Percentiles rank a stretch among this genome's conserved stretches.
Evolutionary conservation across 2,329 filamentous ascomycete species (phyloP).

Genomic region (Lasiodiplodia sp.): DNA sequence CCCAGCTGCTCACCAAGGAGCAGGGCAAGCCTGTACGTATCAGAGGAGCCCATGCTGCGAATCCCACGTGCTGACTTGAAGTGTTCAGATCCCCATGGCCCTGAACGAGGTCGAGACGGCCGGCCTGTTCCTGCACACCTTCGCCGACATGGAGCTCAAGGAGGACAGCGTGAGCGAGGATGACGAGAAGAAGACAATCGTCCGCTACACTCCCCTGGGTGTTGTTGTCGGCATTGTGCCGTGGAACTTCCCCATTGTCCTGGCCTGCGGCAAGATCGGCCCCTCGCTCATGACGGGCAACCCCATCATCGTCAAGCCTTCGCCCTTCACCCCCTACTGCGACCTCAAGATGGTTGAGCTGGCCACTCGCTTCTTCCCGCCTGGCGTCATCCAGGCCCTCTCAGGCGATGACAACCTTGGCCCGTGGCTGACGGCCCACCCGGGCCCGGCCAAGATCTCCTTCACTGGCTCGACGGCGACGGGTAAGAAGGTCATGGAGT

Average conservation of each 20-base stretch:
- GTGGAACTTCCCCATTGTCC: slow-evolving; percentile 61
- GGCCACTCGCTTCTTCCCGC: slow-evolving; percentile 58
- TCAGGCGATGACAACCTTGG: slow-evolving; percentile 67
- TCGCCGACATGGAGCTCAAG: slow-evolving; percentile 43
- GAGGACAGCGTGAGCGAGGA: slow-evolving; percentile 53
- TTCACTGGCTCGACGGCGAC: slow-evolving; percentile 69
- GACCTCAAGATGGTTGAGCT: slow-evolving; percentile 67
- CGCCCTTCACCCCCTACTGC: slow-evolving; percentile 64
- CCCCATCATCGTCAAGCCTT: slow-evolving; percentile 64
- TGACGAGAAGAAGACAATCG: slow-evolving; percentile 56
- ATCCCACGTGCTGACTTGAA: background rate
- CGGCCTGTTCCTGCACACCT: slow-evolving; percentile 43
- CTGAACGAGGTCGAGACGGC: slow-evolving; percentile 34
- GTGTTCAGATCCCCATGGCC: slow-evolving; percentile 32
- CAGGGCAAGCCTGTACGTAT: slow-evolving; percentile 37
- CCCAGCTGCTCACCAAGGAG: slow-evolving; percentile 37
- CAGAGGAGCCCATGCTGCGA: background rate
- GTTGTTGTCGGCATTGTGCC: slow-evolving; percentile 51
- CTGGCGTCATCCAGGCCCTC: slow-evolving; percentile 67
- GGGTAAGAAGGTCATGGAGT: slow-evolving; percentile 66
- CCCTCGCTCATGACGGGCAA: slow-evolving; percentile 66
- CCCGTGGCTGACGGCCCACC: slow-evolving; percentile 65
- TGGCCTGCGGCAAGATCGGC: slow-evolving; percentile 61
- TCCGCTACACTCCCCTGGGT: slow-evolving; percentile 53
- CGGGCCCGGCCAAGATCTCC: slow-evolving; percentile 66